Evolutionary conservation across 2,329 filamentous ascomycete species (phyloP), one percentile per base, ranked within the genome.

Genomic region (Ophiostoma sp.): DNA sequence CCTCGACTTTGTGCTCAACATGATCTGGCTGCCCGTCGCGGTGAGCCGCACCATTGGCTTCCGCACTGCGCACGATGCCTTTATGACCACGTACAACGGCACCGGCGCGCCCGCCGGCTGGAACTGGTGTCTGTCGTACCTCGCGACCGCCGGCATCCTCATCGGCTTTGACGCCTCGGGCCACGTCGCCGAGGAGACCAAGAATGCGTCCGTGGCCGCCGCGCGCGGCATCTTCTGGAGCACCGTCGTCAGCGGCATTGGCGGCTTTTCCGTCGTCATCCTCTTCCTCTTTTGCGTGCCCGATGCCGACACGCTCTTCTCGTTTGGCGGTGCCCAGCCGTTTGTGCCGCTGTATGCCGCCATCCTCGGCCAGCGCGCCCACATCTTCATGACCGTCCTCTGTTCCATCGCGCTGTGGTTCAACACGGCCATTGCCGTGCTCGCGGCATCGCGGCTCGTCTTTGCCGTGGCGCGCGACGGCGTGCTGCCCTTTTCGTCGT

Each of bases 111-210:
- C 71, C 17, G 44, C 71, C 33, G 71, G 36, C 31, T 72, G 71
- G 71, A 72, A 72, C 68, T 72, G 71, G 71, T 72, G 71, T n/a
- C 67, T 72, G 57, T 70, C 68, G 10, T 72, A 72, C 67, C 70
- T 72, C 2, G 71, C 71, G 36, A 72, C 71, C 0, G 71, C 67
- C 39, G 71, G 71, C 35, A 72, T 72, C 20, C 68, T 72, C 11
- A 71, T 72, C 48, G 71, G 71, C 31, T 72, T 72, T 15, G 71
- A 72, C 17, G 71, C 71, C 13, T 72, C 71, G 5, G 71, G 71
- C 20, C 71, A 72, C 68, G 70, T 72, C 23, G 71, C 71, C n/a
- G 71, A 72, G 33, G 71, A 72, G 62, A 72, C 71, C 57, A 72
- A 71, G 67, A 72, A 72, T 35, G 71, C 71, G 3, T 44, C 69